Conservation (phyloP, 2,329 filamentous ascomycete species). For the Fusarium duplospermum region DNA sequence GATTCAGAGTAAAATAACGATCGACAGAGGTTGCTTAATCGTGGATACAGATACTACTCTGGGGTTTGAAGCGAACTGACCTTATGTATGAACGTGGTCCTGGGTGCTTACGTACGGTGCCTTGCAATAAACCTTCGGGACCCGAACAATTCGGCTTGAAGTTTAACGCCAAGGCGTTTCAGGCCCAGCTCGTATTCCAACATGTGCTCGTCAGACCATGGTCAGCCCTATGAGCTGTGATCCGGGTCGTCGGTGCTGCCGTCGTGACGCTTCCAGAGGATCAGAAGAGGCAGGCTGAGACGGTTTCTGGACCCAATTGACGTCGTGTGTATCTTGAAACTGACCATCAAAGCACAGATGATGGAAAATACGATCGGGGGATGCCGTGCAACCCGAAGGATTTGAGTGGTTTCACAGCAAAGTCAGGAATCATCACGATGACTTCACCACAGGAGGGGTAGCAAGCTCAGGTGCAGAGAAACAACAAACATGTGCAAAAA, state of each 20-base stretch:
- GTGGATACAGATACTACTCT: background rate
- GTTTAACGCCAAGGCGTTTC: background rate
- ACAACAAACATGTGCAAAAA: background rate
- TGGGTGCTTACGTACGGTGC: background rate
- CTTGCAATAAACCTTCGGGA: background rate
- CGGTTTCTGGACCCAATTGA: background rate
- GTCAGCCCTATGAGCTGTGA: background rate
- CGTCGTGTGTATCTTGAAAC: background rate
- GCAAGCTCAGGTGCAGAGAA: background rate
- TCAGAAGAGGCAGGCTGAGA: background rate
- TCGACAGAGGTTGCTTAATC: background rate
- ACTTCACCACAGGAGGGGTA: background rate
- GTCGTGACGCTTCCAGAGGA: background rate
- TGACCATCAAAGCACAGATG: background rate
- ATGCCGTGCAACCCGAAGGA: background rate
- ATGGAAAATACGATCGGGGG: background rate
- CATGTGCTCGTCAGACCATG: background rate
- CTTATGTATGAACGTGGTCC: background rate
- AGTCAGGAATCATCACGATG: background rate
- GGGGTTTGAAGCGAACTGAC: background rate
- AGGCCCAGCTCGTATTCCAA: background rate
- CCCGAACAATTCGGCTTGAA: background rate
- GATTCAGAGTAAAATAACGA: background rate
- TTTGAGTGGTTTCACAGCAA: background rate
- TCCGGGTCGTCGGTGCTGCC: background rate